Evolutionary conservation across 2,329 filamentous ascomycete genomes (phyloP).

Genomic region (Drechslerella dactyloides): DNA sequence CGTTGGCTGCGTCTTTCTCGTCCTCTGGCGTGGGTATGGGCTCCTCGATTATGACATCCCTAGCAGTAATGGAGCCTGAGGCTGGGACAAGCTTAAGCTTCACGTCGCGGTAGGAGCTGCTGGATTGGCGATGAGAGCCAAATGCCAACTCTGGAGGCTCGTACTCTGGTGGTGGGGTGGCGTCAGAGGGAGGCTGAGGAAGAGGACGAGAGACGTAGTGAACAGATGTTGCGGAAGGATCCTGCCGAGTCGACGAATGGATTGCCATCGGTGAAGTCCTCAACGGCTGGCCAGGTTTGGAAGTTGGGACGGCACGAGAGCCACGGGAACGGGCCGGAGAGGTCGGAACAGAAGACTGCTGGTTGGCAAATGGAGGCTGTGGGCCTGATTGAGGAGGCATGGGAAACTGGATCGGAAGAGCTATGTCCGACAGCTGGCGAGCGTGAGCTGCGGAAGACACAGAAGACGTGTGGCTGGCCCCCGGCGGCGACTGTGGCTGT

Average conservation of each 20-base stretch:
- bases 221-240: conserved; percentile 22
- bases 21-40: conserved; percentile 23
- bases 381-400: conserved; percentile 27
- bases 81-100: conserved; percentile 39
- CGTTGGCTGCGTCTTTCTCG: conserved; percentile 14
- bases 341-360: conserved; percentile 7
- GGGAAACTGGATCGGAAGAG: conserved; percentile 37
- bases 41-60: conserved; percentile 44
- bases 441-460: conserved; percentile 31
- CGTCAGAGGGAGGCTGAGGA: conserved; percentile 38
- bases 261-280: conserved; percentile 46
- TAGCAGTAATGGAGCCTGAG: conserved; percentile 21
- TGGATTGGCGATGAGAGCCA: conserved; percentile 7
- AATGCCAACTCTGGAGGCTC: conserved; percentile 27
- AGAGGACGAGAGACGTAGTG: conserved; percentile 43
- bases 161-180: conserved; percentile 46
- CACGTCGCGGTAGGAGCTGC: conserved; percentile 25
- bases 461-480: conserved; percentile 20
- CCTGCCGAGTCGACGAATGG: conserved; percentile 25
- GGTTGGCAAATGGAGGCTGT: not conserved
- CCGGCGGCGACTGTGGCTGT: conserved; percentile 17
- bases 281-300: conserved; percentile 44
- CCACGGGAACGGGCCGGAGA: conserved; percentile 25
- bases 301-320: conserved; percentile 36
- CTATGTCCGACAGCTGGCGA: conserved; percentile 30